phyloP scores from a whole-genome alignment of 306 rosid species.

The Acmispon strigosus region DNA sequence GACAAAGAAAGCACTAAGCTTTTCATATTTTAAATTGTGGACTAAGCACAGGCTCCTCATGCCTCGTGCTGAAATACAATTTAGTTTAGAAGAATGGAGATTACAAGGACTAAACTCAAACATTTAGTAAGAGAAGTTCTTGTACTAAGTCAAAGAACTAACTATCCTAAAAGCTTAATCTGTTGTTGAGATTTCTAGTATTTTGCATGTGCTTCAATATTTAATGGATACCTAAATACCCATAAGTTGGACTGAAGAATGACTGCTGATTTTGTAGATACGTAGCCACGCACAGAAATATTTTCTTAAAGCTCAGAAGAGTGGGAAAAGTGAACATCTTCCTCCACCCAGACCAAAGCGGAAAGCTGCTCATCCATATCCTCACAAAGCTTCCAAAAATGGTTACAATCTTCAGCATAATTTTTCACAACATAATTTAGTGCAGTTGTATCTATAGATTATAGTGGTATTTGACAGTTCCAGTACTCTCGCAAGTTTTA shows the following conservation, averaged over 20 bases:
- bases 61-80: not conserved
- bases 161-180: not conserved
- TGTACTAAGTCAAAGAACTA: not conserved
- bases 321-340: conserved; percentile 80
- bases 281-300: conserved; percentile 98
- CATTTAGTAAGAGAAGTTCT: not conserved
- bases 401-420: conserved; percentile 29
- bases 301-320: conserved; percentile 93
- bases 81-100: not conserved
- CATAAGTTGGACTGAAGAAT: not conserved
- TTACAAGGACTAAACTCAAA: not conserved
- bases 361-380: conserved; percentile 96
- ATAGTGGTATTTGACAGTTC: conserved; percentile 36
- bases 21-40: not conserved
- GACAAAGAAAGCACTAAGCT: not conserved
- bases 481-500: conserved; percentile 42
- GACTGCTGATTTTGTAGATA: conserved; percentile 40
- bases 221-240: not conserved
- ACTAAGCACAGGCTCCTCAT: not conserved
- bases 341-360: conserved; percentile 98
- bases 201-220: not conserved
- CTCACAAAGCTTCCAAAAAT: conserved; percentile 90
- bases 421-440: not conserved
- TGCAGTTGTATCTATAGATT: conserved; percentile 24
- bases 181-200: not conserved